Base-by-base conservation (phyloP, 108 stramenopile species). In the Pseudonitzschia delicatissima region DNA sequence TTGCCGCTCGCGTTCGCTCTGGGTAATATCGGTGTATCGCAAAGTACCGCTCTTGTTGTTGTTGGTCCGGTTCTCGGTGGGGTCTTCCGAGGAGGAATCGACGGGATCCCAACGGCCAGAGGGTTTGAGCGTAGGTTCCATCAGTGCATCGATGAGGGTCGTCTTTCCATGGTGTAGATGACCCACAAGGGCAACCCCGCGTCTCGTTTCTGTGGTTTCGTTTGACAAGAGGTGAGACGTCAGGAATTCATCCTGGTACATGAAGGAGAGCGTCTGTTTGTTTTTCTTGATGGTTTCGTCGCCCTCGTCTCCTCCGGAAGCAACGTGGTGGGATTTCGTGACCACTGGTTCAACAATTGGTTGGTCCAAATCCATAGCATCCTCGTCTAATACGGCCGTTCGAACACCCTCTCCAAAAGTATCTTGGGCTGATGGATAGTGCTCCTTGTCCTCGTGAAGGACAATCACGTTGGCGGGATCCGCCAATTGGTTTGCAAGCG, bases 401-500 rank as follows among this genome's bases (percentile, higher is more conserved):
- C 87, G 82, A 2, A 97, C 98, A 3, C 87, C 92, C 27, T 90
- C 91, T 2, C 93, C 93, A 68, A 90, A 99, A 8, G 98, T 90
- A 52, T 97, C 90, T 51, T 88, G 83, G 1, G 97, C 97, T 15
- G 94, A 90, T n/a, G 98, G 96, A 73, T 99, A 99, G 67, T 98
- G 97, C 42, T 96, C 93, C 77, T 98, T 99, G 76, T 99, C 99
- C 75, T 99, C 99, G 67, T 98, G 97, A 23, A 99, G 78, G 2
- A 99, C 96, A 68, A 98, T 97, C 20, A 96, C 87, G 37, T 71
- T 76, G 33, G 78, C 69, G 1, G 87, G 82, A 45, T 87, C 81
- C 9, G 82, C 86, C 25, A 62, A 71, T 15, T 64, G 55, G 0
- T 44, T 9, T 0, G 61, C 37, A 25, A 60, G 68, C 21, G 63